Percentiles rank a stretch among this genome's conserved stretches.
These are phyloP conservation scores for Tremella yokohamensis DNA, from an alignment of 768 basidiomycete genomes.

Conservation along the genomic window DNA sequence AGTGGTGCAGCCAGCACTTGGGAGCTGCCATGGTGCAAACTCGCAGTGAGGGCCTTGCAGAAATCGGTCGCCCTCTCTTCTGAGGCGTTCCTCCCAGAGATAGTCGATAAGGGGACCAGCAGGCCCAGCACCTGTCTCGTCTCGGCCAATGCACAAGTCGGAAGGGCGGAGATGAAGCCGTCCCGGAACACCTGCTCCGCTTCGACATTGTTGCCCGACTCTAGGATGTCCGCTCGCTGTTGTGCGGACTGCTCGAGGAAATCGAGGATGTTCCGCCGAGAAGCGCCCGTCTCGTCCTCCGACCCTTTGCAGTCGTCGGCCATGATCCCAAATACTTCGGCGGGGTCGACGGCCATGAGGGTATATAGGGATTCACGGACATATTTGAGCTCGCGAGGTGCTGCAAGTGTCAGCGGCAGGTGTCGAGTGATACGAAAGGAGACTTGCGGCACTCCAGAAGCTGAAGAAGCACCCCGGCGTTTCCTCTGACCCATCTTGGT, in stretches of 20 bases:
- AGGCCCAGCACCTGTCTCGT: conserved; percentile 18
- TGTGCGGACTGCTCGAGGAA: conserved; percentile 23
- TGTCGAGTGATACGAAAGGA: background rate
- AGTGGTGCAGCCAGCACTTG: conserved; percentile 4
- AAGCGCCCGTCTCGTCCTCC: conserved; percentile 40
- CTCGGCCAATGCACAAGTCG: conserved; percentile 11
- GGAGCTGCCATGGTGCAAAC: conserved; percentile 10
- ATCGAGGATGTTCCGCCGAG: conserved; percentile 35
- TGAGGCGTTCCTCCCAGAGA: conserved; percentile 23
- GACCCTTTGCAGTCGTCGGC: conserved; percentile 31
- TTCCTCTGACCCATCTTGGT: conserved; percentile 41
- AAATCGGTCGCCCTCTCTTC: conserved; percentile 13
- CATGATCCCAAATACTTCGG: conserved; percentile 37
- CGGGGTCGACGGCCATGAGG: conserved; percentile 25
- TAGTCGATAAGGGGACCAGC: conserved; percentile 21
- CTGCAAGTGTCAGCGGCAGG: conserved; percentile 11
- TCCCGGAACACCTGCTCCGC: conserved; percentile 29
- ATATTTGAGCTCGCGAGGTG: conserved; percentile 32
- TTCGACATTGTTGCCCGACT: conserved; percentile 17
- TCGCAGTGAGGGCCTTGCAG: conserved; percentile 14
- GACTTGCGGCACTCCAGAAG: conserved; percentile 41
- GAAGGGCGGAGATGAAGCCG: conserved; percentile 25
- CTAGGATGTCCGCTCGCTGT: conserved; percentile 9
- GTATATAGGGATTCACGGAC: conserved; percentile 28
- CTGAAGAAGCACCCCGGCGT: conserved; percentile 43